Base-by-base conservation (phyloP, 495 filamentous ascomycete species). In the Chlorociboria aeruginascens region DNA sequence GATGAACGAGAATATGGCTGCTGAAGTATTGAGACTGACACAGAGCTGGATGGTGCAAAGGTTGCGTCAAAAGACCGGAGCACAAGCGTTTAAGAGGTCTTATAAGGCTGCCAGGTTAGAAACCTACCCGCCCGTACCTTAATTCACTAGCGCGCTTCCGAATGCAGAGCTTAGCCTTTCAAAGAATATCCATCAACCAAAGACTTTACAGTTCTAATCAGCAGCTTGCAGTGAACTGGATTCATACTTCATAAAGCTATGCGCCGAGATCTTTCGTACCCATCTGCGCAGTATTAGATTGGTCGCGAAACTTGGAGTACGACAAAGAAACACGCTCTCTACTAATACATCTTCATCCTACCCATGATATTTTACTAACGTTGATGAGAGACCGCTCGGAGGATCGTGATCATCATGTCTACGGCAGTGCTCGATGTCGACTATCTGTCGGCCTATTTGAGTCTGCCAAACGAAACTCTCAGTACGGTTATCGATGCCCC, bases 361-460 rank as follows among this genome's bases (percentile, higher is more conserved):
- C 48, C 39, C n/a, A 55, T 53, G 48, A 48, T 35, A 12, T 29
- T 52, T 37, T 43, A 46, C 51, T 35, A 40, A 45, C 10, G 20
- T 51, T 52, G 30, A 57, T 56, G 53, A 52, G 34, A 36, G 54
- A 28, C 30, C 31, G 13, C 45, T 16, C n/a, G 30, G 30, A 44
- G 42, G 42, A 32, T 7, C 31, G 42, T 33, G 29, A 30, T 45
- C 33, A 38, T 34, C 29, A 92, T 92, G 86, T 85, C 86, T 57
- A 74, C 82, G 52, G 78, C 74, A 41, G 79, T 76, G 43, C 67
- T 90, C 13, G 85, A 94, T 69, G 61, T 86, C 41, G 71, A 74
- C 51, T 90, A 84, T 66, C 66, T 96, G 44, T 75, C 86, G 52
- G 69, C 78, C 29, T 86, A 87, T 63, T 82, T 82, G 63, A 71